Evolutionary conservation across 306 rosid genomes (phyloP), one percentile per base, ranked within the genome.

Genomic region (Fragaria ananassa): DNA sequence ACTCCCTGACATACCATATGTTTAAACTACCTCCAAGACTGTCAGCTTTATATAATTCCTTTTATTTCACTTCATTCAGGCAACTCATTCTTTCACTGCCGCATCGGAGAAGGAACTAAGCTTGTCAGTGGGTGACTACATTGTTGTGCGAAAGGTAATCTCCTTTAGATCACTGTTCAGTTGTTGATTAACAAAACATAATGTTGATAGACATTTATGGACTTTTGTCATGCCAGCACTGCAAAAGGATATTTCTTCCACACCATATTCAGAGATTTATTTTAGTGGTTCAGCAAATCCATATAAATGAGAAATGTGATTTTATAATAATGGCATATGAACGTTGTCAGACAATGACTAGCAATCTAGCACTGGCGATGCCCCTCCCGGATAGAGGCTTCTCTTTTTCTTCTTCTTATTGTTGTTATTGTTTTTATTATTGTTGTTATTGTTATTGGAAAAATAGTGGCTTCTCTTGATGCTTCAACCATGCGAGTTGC

Each of bases 81-180:
- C 90, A 62, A 70, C 80, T 77, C 99, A 91, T 89, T 71, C 91
- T 49, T 95, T 88, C 80, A 46, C 39, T 78, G 96, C 89, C 25
- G 85, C 84, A 68, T 85, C 91, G 2, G 99, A 95, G 83, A 95
- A 95, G 82, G 99, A 95, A 72, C 86, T 95, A 77, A 88, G 90
- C 85, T 88, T 95, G 87, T 84, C 96, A 25, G 91, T 86, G 73
- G 99, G 99, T 67, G 97, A 95, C 71, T 92, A 79, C 68, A 77
- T 95, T 53, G 97, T 95, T 23, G 99, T 95, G 81, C 86, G 99
- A 75, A 92, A 90, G 97, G 99, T 93, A 75, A 65, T 75, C 67
- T 85, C 78, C 61, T 64, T 17, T 4, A 67, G 57, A 66, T 79
- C 54, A 31, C 39, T 42, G 54, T 67, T 71, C 61, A 63, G 37